phyloP scores from a whole-genome alignment of 768 basidiomycete genomes.

The Rhizopogon vesiculosus region DNA sequence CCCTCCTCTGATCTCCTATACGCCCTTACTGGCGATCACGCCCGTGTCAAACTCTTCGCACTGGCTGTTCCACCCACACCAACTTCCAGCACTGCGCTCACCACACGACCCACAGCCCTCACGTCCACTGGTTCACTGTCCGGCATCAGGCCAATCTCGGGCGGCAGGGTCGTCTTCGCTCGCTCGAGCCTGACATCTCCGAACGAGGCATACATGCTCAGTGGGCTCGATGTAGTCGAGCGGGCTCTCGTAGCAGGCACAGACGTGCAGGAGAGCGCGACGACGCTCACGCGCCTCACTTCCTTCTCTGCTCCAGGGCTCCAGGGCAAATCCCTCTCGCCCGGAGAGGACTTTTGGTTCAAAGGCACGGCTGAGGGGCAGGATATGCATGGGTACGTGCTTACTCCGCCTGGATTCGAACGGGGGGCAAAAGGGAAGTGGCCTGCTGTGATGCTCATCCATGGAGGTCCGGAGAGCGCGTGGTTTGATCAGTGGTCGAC shows the following conservation, averaged over 20 bases:
- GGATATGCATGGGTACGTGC: constrained; percentile 78
- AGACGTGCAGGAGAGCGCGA: constrained; percentile 17
- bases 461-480: constrained; percentile 78
- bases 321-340: constrained; percentile 49
- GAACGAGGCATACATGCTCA: constrained; percentile 71
- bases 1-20: constrained; percentile 65
- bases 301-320: constrained; percentile 54
- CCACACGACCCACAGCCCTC: constrained; percentile 51
- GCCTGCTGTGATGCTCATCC: constrained; percentile 78
- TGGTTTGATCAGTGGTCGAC: constrained; percentile 93
- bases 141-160: constrained; percentile 55
- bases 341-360: constrained; percentile 87
- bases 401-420: constrained; percentile 78
- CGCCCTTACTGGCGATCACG: constrained; percentile 73
- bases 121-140: constrained; percentile 55
- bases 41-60: constrained; percentile 68
- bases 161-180: constrained; percentile 64
- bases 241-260: constrained; percentile 30
- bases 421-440: constrained; percentile 64
- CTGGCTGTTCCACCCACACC: constrained; percentile 66
- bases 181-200: constrained; percentile 73
- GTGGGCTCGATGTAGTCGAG: constrained; percentile 41
- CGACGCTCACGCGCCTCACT: constrained; percentile 55
- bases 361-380: constrained; percentile 65
- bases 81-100: constrained; percentile 38